These are phyloP conservation scores for Apophysomyces ossiformis DNA, from an alignment of 371 early-diverging fungal genomes.

Conservation along the genomic window DNA sequence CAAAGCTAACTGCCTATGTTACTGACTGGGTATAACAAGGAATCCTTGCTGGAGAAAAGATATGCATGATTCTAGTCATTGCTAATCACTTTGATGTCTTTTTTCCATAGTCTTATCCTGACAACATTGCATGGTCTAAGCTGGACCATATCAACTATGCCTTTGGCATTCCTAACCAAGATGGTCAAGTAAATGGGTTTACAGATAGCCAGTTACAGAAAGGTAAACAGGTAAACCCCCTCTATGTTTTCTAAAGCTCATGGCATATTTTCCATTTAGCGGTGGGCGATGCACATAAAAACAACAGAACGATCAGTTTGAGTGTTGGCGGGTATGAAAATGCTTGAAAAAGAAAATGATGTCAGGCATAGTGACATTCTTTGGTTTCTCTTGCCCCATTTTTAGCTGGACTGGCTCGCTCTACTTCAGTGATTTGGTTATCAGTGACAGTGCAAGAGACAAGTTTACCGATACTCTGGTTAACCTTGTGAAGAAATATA, in stretches of 20 bases:
- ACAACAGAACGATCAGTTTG: constrained; percentile 40
- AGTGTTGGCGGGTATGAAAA: constrained; percentile 45
- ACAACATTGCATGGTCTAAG: constrained; percentile 36
- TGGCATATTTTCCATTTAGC: constrained; percentile 22
- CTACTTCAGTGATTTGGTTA: constrained; percentile 39
- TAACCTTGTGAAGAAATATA: constrained; percentile 39
- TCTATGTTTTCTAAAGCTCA: background rate
- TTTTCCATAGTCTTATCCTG: constrained; percentile 32
- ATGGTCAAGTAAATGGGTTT: constrained; percentile 34
- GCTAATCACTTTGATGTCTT: background rate
- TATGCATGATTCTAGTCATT: background rate
- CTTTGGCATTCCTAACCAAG: constrained; percentile 39
- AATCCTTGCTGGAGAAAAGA: no score
- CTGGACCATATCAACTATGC: constrained; percentile 48
- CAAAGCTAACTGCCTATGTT: constrained; percentile 35
- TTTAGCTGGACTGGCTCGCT: constrained; percentile 49
- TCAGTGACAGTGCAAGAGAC: constrained; percentile 15
- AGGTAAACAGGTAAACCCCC: constrained; percentile 18
- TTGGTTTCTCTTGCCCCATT: background rate
- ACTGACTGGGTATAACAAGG: constrained; percentile 40
- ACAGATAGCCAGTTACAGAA: constrained; percentile 21
- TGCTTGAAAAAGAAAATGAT: background rate
- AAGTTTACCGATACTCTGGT: constrained; percentile 34
- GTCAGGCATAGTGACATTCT: background rate
- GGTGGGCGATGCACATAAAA: constrained; percentile 40